Evolutionary conservation across 108 stramenopile genomes (phyloP).

Genomic region (Cyclostephanos invisitatus): DNA sequence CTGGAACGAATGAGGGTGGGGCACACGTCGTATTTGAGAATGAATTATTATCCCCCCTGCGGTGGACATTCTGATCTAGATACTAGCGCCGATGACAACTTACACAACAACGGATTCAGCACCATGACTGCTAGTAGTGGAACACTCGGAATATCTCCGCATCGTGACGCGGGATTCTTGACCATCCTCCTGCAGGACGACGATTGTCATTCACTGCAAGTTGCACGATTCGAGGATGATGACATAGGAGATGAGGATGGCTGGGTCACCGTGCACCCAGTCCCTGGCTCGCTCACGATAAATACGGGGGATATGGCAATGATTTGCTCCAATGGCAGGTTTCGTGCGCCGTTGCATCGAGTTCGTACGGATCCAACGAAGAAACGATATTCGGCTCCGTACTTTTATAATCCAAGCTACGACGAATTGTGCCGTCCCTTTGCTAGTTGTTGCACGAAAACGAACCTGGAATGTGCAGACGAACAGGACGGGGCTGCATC

Average conservation of each 20-base stretch:
- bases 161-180: conserved; percentile 91
- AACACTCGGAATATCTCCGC: conserved; percentile 77
- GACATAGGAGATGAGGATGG: conserved; percentile 23
- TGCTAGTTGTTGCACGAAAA: conserved; percentile 18
- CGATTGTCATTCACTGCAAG: conserved; percentile 82
- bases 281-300: conserved; percentile 84
- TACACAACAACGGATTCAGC: conserved; percentile 11
- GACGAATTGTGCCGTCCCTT: conserved; percentile 56
- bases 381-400: conserved; percentile 87
- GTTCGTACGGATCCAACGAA: conserved; percentile 72
- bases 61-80: background rate
- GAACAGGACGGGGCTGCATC: background rate
- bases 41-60: conserved; percentile 87
- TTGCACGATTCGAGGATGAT: conserved; percentile 52
- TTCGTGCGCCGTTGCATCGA: conserved; percentile 87
- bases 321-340: conserved; percentile 90
- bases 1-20: conserved; percentile 49
- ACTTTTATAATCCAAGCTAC: conserved; percentile 93
- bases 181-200: conserved; percentile 89
- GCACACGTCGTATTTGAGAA: conserved; percentile 85
- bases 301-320: conserved; percentile 94
- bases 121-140: conserved; percentile 15
- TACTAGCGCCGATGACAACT: background rate
- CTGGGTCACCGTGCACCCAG: conserved; percentile 83
- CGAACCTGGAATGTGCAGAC: conserved; percentile 4